A percentile compares a stretch with the other conserved stretches of the same genome.
Conservation (phyloP, 176 grass and related monocot species). For the Melocanna baccifera region DNA sequence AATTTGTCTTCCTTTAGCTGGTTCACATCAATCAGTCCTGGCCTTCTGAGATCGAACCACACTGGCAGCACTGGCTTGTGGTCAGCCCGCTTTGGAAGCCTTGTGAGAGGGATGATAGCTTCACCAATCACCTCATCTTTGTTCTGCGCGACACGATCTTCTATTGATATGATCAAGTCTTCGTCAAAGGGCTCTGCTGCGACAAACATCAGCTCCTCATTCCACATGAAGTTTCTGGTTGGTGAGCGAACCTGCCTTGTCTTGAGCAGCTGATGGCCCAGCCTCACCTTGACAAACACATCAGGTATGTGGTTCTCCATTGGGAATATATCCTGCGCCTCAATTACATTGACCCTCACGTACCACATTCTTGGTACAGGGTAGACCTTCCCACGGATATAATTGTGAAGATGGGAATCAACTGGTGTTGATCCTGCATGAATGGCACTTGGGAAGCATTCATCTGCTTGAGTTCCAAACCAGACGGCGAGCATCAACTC, state of each 20-base stretch:
- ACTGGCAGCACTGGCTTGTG: conserved; percentile 42
- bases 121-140: conserved; percentile 75
- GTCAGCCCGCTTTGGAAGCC: conserved; percentile 54
- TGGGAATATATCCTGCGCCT: conserved; percentile 66
- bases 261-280: conserved; percentile 56
- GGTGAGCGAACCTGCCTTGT: conserved; percentile 64
- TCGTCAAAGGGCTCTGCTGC: conserved; percentile 93
- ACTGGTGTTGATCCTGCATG: conserved; percentile 56
- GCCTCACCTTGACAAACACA: conserved; percentile 50
- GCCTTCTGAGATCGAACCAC: conserved; percentile 69
- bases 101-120: conserved; percentile 30
- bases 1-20: conserved; percentile 82
- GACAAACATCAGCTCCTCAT: conserved; percentile 82
- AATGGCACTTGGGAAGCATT: conserved; percentile 70
- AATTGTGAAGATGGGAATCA: conserved; percentile 41
- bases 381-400: conserved; percentile 91
- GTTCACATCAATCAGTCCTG: conserved; percentile 52
- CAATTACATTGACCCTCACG: conserved; percentile 65
- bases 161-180: conserved; percentile 56
- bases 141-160: conserved; percentile 57
- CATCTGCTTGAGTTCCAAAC: conserved; percentile 90
- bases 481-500: conserved; percentile 96
- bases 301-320: conserved; percentile 59
- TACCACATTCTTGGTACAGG: conserved; percentile 85
- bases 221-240: conserved; percentile 68